Conservation (phyloP, 2,329 filamentous ascomycete genomes). For the Fusarium aywerte region DNA sequence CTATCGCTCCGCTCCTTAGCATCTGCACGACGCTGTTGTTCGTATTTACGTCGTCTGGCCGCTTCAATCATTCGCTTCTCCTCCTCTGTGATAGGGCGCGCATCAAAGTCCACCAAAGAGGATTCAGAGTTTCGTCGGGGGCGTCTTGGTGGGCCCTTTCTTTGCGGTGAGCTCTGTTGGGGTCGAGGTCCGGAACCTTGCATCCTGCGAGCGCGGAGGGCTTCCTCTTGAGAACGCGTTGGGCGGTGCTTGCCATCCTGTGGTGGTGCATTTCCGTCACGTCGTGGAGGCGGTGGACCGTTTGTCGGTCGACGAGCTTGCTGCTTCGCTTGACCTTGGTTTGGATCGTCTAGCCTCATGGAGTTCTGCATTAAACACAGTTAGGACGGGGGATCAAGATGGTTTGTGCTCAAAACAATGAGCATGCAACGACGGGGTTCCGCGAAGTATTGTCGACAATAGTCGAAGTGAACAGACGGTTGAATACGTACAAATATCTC, state of each 20-base stretch:
- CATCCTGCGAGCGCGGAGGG: slow-evolving; percentile 60
- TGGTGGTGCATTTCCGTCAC: slow-evolving; percentile 61
- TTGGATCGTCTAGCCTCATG: slow-evolving; percentile 71
- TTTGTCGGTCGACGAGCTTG: slow-evolving; percentile 53
- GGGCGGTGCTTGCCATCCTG: slow-evolving; percentile 64
- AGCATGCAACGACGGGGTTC: neutral
- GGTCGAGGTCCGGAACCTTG: slow-evolving; percentile 52
- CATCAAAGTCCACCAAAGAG: slow-evolving; percentile 69
- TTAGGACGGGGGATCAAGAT: neutral
- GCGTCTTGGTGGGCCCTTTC: slow-evolving; percentile 50
- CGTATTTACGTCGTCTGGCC: slow-evolving; percentile 46
- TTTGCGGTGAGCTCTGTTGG: slow-evolving; percentile 51
- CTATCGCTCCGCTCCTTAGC: slow-evolving; percentile 40
- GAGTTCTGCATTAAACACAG: slow-evolving; percentile 64
- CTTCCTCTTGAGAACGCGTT: slow-evolving; percentile 74
- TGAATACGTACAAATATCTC: slow-evolving; percentile 78
- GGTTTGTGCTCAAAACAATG: neutral
- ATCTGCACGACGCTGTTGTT: slow-evolving; percentile 38
- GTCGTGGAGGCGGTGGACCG: slow-evolving; percentile 38
- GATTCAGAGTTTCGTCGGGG: slow-evolving; percentile 83
- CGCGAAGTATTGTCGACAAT: neutral
- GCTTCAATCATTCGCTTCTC: slow-evolving; percentile 54
- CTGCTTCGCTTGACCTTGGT: slow-evolving; percentile 51
- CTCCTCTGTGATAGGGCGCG: slow-evolving; percentile 69
- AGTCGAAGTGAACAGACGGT: neutral